Conservation (phyloP, 805 yeast genomes). For the Ogataea dorogensis region DNA sequence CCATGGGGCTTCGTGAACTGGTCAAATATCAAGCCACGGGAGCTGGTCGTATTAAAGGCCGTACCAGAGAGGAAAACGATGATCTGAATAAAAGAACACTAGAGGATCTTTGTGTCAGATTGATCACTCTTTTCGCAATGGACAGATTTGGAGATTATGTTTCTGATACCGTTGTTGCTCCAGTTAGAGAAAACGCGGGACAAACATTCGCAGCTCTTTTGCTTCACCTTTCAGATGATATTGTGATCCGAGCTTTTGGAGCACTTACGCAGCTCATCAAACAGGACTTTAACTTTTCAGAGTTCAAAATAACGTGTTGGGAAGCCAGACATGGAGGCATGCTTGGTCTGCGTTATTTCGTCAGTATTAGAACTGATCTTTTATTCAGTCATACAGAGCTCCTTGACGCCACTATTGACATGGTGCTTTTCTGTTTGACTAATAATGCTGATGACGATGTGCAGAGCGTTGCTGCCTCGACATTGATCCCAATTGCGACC, state of each 20-base stretch:
- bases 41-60: conserved; percentile 78
- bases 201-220: conserved; percentile 89
- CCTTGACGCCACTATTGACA: conserved; percentile 69
- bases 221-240: conserved; percentile 62
- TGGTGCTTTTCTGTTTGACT: conserved; percentile 81
- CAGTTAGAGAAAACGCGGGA: conserved; percentile 95
- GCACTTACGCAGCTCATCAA: conserved; percentile 67
- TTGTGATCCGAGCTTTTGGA: conserved; percentile 60
- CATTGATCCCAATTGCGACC: conserved; percentile 84
- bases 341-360: conserved; percentile 89
- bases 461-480: conserved; percentile 94
- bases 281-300: conserved; percentile 50
- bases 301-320: conserved; percentile 66
- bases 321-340: conserved; percentile 98
- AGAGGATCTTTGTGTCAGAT: conserved; percentile 84
- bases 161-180: conserved; percentile 96
- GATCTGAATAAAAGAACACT: conserved; percentile 62
- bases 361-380: conserved; percentile 82
- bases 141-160: conserved; percentile 97
- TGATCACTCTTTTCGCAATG: conserved; percentile 82
- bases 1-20: conserved; percentile 86
- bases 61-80: conserved; percentile 59
- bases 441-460: conserved; percentile 93
- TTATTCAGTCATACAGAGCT: conserved; percentile 55
- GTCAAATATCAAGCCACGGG: conserved; percentile 77